Percentiles rank a stretch among this genome's conserved stretches.
Evolutionary conservation across 306 rosid genomes (phyloP).

Genomic region (Fagus sylvatica): DNA sequence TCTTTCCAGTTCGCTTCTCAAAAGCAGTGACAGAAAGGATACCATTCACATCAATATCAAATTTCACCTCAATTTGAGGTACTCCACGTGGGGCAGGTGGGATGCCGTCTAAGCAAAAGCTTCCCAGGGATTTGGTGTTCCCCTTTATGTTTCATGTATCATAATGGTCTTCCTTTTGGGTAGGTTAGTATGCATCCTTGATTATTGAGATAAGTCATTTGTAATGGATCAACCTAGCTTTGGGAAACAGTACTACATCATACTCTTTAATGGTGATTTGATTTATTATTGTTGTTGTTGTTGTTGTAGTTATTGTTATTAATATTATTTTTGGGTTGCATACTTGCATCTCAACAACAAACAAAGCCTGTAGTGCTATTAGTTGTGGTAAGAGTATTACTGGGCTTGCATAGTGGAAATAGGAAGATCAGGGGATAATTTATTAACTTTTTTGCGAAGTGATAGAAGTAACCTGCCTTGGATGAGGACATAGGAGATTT

Average conservation of each 20-base stretch:
- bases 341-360: not conserved
- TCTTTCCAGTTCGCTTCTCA: slow-evolving; percentile 95
- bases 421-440: not conserved
- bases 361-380: not conserved
- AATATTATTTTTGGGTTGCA: not conserved
- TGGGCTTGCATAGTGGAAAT: not conserved
- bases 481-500: not conserved
- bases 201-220: not conserved
- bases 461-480: not conserved
- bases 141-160: not conserved
- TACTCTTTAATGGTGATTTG: not conserved
- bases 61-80: too few species aligned
- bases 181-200: not conserved
- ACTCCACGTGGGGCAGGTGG: too few species aligned
- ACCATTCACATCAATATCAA: too few species aligned
- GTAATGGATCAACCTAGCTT: not conserved
- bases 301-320: too few species aligned
- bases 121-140: slow-evolving; percentile 65
- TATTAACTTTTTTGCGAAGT: not conserved
- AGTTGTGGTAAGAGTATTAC: too few species aligned
- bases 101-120: slow-evolving; percentile 49
- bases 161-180: not conserved
- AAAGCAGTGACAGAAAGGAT: slow-evolving; percentile 59
- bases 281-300: too few species aligned
- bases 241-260: not conserved